Percentiles rank a stretch among this genome's conserved stretches.
Conservation (phyloP, 257 asterid genomes). For the Lavandula angustifolia region DNA sequence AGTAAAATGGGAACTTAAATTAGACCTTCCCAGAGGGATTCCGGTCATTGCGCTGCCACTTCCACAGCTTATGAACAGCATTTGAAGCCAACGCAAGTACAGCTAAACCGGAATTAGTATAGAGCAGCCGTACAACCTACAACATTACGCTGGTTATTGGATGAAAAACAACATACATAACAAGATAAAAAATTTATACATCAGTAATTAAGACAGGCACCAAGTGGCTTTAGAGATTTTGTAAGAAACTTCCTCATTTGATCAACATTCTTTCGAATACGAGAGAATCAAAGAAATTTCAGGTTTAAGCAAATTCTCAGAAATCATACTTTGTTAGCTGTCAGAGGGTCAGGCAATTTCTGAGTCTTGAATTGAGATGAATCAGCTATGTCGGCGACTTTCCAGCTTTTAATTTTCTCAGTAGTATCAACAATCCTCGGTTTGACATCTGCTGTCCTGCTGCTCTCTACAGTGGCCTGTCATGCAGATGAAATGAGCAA, state of each 20-base stretch:
- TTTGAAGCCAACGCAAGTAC: constrained; percentile 81
- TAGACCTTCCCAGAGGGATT: constrained; percentile 87
- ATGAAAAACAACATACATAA: neutral
- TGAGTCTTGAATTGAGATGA: constrained; percentile 75
- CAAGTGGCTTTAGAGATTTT: constrained; percentile 12
- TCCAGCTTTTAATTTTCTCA: constrained; percentile 82
- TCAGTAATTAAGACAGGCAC: constrained; percentile 8
- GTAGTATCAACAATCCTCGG: constrained; percentile 73
- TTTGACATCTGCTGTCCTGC: constrained; percentile 76
- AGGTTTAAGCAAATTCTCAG: constrained; percentile 9
- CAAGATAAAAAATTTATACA: neutral
- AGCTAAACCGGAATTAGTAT: constrained; percentile 85
- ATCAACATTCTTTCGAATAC: neutral
- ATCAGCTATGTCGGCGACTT: constrained; percentile 76
- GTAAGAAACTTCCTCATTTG: neutral
- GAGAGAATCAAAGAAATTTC: neutral
- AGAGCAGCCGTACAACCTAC: constrained; percentile 80
- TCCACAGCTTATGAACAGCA: constrained; percentile 96
- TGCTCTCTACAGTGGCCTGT: constrained; percentile 78
- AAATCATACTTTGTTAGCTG: constrained; percentile 70
- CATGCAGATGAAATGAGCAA: constrained; percentile 29
- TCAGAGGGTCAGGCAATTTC: constrained; percentile 75
- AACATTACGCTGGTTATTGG: constrained; percentile 14
- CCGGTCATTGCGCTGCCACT: constrained; percentile 94
- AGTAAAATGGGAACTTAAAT: constrained; percentile 5